Evolutionary conservation across 2,329 filamentous ascomycete genomes (phyloP).

Genomic region (Fusarium sp.): DNA sequence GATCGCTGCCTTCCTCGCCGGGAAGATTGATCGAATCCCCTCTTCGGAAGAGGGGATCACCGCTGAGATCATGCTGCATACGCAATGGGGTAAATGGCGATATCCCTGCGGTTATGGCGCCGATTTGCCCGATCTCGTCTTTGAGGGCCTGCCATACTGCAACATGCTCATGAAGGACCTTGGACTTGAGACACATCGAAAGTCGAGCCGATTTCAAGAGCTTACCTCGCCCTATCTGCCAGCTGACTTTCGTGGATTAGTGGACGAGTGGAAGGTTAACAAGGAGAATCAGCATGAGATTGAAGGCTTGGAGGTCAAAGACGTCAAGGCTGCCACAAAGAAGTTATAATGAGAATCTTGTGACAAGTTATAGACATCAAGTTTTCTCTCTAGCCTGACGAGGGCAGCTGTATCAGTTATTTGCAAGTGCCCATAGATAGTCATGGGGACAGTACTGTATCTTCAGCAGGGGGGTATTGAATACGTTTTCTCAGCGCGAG

Average conservation of each 20-base stretch:
- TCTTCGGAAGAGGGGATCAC: slow-evolving; percentile 51
- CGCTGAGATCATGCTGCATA: slow-evolving; percentile 69
- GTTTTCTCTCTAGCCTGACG: too few species aligned
- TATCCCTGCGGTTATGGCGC: slow-evolving; percentile 72
- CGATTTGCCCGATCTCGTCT: slow-evolving; percentile 73
- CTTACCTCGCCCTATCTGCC: slow-evolving; percentile 36
- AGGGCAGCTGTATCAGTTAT: too few species aligned
- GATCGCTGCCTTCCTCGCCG: slow-evolving; percentile 66
- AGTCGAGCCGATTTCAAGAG: slow-evolving; percentile 19
- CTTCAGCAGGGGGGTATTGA: too few species aligned
- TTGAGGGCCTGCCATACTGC: slow-evolving; percentile 73
- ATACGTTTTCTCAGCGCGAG: too few species aligned
- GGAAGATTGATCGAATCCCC: slow-evolving; percentile 52
- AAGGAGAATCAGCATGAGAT: background rate
- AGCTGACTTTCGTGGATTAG: slow-evolving; percentile 38
- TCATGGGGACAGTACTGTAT: too few species aligned
- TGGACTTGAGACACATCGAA: slow-evolving; percentile 57
- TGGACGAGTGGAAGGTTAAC: slow-evolving; percentile 42
- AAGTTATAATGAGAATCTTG: background rate
- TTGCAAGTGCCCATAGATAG: too few species aligned
- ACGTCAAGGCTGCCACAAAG: background rate
- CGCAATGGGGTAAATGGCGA: slow-evolving; percentile 74
- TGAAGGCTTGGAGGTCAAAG: background rate
- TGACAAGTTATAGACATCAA: too few species aligned
- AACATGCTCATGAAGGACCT: slow-evolving; percentile 69